Conservation (phyloP, 2,329 filamentous ascomycete genomes). For the Capronia americana region DNA sequence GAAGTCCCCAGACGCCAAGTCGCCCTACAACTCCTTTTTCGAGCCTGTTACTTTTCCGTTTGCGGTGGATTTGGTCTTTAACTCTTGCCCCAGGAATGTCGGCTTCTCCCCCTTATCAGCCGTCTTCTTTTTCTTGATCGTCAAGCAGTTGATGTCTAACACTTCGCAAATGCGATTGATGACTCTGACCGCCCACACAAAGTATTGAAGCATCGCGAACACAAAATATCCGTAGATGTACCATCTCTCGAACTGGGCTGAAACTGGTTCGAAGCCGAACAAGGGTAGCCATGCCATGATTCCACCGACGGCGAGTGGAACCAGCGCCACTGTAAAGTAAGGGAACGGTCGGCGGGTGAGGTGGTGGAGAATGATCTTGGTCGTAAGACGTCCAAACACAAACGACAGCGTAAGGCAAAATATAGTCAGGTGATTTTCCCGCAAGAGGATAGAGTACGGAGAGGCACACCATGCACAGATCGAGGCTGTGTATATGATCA, state of each 20-base stretch:
- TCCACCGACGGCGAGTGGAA: slow-evolving; percentile 84
- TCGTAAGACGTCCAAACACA: slow-evolving; percentile 97
- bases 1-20: background rate
- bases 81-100: slow-evolving; percentile 1
- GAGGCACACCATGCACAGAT: slow-evolving; percentile 87
- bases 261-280: slow-evolving; percentile 69
- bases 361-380: slow-evolving; percentile 97
- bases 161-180: slow-evolving; percentile 90
- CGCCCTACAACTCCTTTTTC: slow-evolving; percentile 28
- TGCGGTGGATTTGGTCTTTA: background rate
- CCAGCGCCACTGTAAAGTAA: slow-evolving; percentile 92
- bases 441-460: slow-evolving; percentile 80
- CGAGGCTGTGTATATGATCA: slow-evolving; percentile 77
- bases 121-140: slow-evolving; percentile 62
- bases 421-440: slow-evolving; percentile 85
- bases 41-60: slow-evolving; percentile 27
- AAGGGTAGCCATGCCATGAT: slow-evolving; percentile 81
- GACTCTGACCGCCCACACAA: slow-evolving; percentile 89
- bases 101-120: slow-evolving; percentile 16
- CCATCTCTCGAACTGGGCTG: slow-evolving; percentile 70
- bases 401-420: slow-evolving; percentile 96
- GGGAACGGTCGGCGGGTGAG: slow-evolving; percentile 92
- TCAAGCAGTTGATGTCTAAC: slow-evolving; percentile 92
- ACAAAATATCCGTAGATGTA: slow-evolving; percentile 86
- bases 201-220: slow-evolving; percentile 85